A percentile compares a stretch with the other conserved stretches of the same genome.
These are phyloP conservation scores for Candida ponderosae DNA, from an alignment of 805 yeast genomes.

Conservation along the genomic window DNA sequence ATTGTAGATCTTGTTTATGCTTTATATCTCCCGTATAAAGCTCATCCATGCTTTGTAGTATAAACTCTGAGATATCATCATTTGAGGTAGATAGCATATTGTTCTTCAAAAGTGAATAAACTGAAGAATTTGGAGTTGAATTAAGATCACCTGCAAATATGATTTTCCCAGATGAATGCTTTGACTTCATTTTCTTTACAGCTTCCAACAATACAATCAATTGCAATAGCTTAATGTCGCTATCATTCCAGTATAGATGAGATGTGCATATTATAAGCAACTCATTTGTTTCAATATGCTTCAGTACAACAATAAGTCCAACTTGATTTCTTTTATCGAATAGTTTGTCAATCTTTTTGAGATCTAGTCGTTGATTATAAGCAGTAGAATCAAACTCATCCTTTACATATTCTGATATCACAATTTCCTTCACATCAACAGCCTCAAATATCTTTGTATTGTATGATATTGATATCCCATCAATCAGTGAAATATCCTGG, in stretches of 20 bases:
- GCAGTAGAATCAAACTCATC: constrained; percentile 1
- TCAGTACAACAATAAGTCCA: constrained; percentile 40
- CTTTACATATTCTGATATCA: constrained; percentile 16
- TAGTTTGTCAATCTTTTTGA: constrained; percentile 21
- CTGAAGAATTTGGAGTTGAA: constrained; percentile 41
- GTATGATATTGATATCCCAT: constrained; percentile 52
- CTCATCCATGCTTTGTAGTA: not conserved
- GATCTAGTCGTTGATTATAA: constrained; percentile 7
- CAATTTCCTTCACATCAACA: constrained; percentile 25
- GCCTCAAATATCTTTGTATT: constrained; percentile 39
- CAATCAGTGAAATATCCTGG: constrained; percentile 33
- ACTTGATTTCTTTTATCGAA: constrained; percentile 46
- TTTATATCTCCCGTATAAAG: too few species aligned
- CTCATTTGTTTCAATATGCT: constrained; percentile 33
- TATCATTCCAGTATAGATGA: constrained; percentile 53
- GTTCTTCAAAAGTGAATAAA: constrained; percentile 34
- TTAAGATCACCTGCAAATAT: constrained; percentile 53
- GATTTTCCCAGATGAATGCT: constrained; percentile 24
- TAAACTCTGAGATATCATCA: constrained; percentile 8
- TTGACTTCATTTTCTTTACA: constrained; percentile 20
- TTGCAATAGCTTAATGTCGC: constrained; percentile 49
- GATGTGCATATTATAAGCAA: constrained; percentile 46
- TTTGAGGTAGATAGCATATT: constrained; percentile 21
- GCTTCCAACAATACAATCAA: constrained; percentile 35
- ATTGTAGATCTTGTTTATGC: too few species aligned